Evolutionary conservation across 2,329 filamentous ascomycete genomes (phyloP).

Genomic region (Acrodontium crateriforme): DNA sequence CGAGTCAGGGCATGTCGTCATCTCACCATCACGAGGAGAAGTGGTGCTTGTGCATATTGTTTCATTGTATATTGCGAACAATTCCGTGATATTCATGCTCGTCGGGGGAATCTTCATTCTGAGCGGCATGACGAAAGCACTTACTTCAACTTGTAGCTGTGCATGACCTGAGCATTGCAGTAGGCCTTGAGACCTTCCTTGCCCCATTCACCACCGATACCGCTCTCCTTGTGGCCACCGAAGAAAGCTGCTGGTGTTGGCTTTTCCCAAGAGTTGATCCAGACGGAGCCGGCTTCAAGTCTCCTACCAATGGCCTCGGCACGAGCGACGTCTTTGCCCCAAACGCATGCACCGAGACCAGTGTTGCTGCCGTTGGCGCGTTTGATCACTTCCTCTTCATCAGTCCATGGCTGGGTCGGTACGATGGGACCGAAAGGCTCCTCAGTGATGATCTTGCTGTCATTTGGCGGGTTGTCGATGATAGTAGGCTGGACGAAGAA

Average conservation of each 20-base stretch:
- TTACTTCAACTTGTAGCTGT: slow-evolving; percentile 36
- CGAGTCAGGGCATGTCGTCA: too few relatives aligned
- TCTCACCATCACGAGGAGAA: too few relatives aligned
- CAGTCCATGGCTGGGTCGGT: slow-evolving; percentile 31
- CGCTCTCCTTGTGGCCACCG: slow-evolving; percentile 58
- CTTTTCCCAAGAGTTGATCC: slow-evolving; percentile 40
- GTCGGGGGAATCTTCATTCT: too few relatives aligned
- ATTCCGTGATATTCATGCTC: too few relatives aligned
- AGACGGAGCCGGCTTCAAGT: slow-evolving; percentile 42
- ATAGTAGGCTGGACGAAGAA: slow-evolving; percentile 32
- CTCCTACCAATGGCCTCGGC: slow-evolving; percentile 34
- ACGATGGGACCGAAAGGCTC: slow-evolving; percentile 41
- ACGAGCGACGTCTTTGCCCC: slow-evolving; percentile 35
- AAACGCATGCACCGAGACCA: slow-evolving; percentile 42
- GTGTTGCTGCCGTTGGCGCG: slow-evolving; percentile 36
- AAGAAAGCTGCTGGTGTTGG: slow-evolving; percentile 40
- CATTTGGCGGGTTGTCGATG: slow-evolving; percentile 32
- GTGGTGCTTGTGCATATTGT: too few relatives aligned
- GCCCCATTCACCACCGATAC: slow-evolving; percentile 19
- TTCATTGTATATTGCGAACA: too few relatives aligned
- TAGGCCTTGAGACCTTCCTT: slow-evolving; percentile 31
- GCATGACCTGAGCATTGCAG: slow-evolving; percentile 34
- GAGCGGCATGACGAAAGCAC: too few relatives aligned
- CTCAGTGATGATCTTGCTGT: slow-evolving; percentile 28
- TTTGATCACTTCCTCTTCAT: slow-evolving; percentile 33